Evolutionary conservation across 2,329 filamentous ascomycete species (phyloP).

Genomic region (Scedosporium boydii): DNA sequence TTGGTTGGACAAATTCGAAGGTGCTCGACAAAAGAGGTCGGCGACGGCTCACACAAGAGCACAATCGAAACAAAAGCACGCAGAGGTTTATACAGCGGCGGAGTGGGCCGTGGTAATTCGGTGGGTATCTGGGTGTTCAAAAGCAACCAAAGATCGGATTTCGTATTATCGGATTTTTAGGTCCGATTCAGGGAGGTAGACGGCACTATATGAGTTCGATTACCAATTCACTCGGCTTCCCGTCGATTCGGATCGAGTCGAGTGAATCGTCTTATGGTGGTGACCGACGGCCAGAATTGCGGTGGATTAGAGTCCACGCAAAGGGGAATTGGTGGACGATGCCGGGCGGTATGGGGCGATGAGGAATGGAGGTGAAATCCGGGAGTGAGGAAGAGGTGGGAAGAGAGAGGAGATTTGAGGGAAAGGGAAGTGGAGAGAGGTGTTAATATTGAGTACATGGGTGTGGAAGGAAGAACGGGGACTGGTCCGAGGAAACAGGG

Average conservation of each 20-base stretch:
- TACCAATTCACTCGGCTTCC: not conserved
- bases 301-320: not conserved
- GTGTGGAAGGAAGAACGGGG: not conserved
- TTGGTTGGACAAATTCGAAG: not conserved
- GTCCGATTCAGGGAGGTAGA: too few relatives aligned
- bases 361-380: not conserved
- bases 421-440: conserved; percentile 1
- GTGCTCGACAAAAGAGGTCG: too few relatives aligned
- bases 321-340: not conserved
- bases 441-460: not conserved
- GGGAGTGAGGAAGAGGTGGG: not conserved
- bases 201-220: too few relatives aligned
- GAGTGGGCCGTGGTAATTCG: too few relatives aligned
- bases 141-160: too few relatives aligned
- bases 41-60: not conserved
- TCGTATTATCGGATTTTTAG: too few relatives aligned
- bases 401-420: conserved; percentile 3
- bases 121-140: too few relatives aligned
- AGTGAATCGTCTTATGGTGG: not conserved
- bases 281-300: not conserved
- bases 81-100: too few relatives aligned
- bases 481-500: conserved; percentile 2
- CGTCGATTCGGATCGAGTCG: not conserved
- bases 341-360: not conserved
- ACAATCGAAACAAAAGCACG: not conserved